Base-by-base conservation (phyloP, 345 rosid species). In the Turritis glabra region DNA sequence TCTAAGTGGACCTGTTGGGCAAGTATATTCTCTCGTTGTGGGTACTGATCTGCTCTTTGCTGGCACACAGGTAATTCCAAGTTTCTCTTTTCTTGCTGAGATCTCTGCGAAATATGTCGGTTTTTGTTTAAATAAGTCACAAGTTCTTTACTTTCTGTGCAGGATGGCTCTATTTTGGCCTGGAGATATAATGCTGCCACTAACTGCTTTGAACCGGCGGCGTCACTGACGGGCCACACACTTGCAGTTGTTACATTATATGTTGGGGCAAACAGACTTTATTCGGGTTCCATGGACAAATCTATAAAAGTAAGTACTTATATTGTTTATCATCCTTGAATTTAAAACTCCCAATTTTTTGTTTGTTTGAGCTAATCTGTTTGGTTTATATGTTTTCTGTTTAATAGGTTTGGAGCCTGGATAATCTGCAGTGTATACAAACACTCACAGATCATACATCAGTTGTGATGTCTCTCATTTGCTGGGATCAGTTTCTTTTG, bases 401-500 rank as follows among this genome's bases (percentile, higher is more conserved):
- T 25, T 10, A 37, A 59, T 57, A 90, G 98, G 96, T 90, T 22
- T 96, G 99, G 98, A 96, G 83, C 77, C 85, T 96, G 32, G 98
- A 92, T 71, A 89, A 77, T 69, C 82, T 96, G 82, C 98, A 92
- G 73, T 92, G 99, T 67, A 65, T 96, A 76, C 98, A 96, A 82
- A 87, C 92, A 2, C 81, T 92, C 64, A 82, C 82, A 0, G 96
- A 82, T 47, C 99, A 96, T 74, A 82, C 88, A 56, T 77, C 89
- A 18, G 96, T 96, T 19, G 97, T 96, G 47, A 96, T 89, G 98
- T 96, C 98, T 44, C 87, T 92, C 73, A 94, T 92, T 66, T 96
- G 99, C 82, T 95, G 98, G 99, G 99, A 95, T 69, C 97, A 92
- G 76, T 95, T 92, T 83, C 98, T 95, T 73, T 79, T 92, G 74